Evolutionary conservation across 2,329 filamentous ascomycete genomes (phyloP).

Genomic region (Arthrobotrys pseudoclavata): DNA sequence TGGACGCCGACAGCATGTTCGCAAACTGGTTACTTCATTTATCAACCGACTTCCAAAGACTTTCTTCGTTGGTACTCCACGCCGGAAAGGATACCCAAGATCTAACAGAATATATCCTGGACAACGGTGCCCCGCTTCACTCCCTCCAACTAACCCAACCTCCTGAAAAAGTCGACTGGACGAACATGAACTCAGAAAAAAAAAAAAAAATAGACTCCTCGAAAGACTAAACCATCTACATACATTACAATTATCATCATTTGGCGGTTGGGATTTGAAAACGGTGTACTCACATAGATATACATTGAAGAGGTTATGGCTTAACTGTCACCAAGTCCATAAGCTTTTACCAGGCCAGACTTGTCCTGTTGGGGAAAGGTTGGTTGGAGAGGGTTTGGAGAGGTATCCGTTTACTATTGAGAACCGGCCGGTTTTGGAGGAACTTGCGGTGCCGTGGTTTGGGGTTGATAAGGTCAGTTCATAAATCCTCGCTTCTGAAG

Average conservation of each 20-base stretch:
- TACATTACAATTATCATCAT: not conserved
- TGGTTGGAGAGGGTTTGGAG: not conserved
- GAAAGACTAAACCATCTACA: not conserved
- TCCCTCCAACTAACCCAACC: not conserved
- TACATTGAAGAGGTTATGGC: constrained; percentile 34
- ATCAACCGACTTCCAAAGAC: not conserved
- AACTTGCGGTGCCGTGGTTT: constrained; percentile 27
- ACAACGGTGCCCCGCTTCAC: not conserved
- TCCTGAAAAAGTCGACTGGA: not conserved
- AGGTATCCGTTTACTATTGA: constrained; percentile 10
- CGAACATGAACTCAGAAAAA: not conserved
- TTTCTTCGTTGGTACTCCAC: not conserved
- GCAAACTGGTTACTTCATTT: not conserved
- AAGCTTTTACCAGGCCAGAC: not conserved
- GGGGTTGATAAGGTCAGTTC: constrained; percentile 22
- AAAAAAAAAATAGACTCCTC: not conserved
- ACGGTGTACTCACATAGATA: constrained; percentile 12
- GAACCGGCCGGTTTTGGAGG: constrained; percentile 36
- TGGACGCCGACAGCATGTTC: not conserved
- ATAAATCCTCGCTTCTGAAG: not conserved
- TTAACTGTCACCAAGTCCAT: constrained; percentile 7
- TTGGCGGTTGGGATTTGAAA: constrained; percentile 20
- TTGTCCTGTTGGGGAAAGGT: not conserved
- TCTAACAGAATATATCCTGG: not conserved
- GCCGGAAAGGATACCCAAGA: not conserved